These are phyloP conservation scores for Polyporus arcularius DNA, from an alignment of 768 basidiomycete species.

Conservation along the genomic window DNA sequence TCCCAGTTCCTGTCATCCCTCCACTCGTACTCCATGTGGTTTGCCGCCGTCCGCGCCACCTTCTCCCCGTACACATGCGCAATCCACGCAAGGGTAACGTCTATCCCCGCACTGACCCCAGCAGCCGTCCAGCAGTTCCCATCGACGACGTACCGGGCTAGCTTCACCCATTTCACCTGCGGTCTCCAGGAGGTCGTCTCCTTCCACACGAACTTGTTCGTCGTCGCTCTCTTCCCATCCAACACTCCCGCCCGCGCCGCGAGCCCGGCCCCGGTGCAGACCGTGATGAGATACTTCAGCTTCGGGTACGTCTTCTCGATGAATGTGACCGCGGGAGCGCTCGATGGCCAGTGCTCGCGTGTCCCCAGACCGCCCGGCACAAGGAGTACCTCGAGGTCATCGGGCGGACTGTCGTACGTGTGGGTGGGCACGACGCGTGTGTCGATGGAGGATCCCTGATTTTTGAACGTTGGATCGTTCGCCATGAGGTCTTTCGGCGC, in stretches of 20 bases:
- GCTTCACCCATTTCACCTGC: slow-evolving; percentile 33
- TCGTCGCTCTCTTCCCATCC: slow-evolving; percentile 37
- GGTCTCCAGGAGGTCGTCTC: background rate
- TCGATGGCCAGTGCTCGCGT: background rate
- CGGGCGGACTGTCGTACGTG: background rate
- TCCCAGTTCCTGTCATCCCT: background rate
- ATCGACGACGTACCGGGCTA: slow-evolving; percentile 41
- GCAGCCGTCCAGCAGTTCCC: slow-evolving; percentile 42
- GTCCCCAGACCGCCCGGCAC: background rate
- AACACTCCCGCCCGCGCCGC: slow-evolving; percentile 36
- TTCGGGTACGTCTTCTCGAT: background rate
- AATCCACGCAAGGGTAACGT: background rate
- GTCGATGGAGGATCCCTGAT: background rate
- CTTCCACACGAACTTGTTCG: slow-evolving; percentile 36
- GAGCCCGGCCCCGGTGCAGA: slow-evolving; percentile 37
- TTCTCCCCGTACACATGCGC: background rate
- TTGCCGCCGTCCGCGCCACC: background rate
- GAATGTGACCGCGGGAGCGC: background rate
- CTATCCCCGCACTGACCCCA: slow-evolving; percentile 36
- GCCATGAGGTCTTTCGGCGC: too few species aligned
- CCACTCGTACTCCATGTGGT: background rate
- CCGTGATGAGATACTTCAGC: slow-evolving; percentile 35
- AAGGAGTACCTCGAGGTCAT: background rate
- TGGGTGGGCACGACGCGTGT: background rate
- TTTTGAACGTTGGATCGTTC: too few species aligned